These are phyloP conservation scores for Teunomyces funiuensis DNA, from an alignment of 805 yeast species.

Conservation along the genomic window DNA sequence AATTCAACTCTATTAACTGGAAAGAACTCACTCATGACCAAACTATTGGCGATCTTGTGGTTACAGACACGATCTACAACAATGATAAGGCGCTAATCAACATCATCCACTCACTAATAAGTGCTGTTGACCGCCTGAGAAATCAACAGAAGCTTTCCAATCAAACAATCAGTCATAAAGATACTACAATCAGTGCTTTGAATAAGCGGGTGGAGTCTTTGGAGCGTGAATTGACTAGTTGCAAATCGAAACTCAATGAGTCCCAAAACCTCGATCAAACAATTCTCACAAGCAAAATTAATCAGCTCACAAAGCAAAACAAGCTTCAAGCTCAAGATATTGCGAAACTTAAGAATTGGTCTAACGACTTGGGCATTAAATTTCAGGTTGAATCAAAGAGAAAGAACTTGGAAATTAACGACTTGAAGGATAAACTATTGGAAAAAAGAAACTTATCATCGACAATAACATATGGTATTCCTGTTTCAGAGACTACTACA, in stretches of 20 bases:
- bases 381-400: conserved; percentile 37
- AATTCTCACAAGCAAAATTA: conserved; percentile 14
- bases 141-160: conserved; percentile 32
- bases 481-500: conserved; percentile 11
- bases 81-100: conserved; percentile 37
- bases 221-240: conserved; percentile 17
- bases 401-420: conserved; percentile 31
- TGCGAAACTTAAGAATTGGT: conserved; percentile 26
- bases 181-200: conserved; percentile 26
- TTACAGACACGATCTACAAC: conserved; percentile 31
- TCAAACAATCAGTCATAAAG: conserved; percentile 27
- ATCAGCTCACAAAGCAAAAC: conserved; percentile 19
- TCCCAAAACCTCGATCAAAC: conserved; percentile 18
- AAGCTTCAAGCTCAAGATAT: conserved; percentile 31
- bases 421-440: conserved; percentile 33
- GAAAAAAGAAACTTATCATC: conserved; percentile 33
- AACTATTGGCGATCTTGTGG: conserved; percentile 16
- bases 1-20: conserved; percentile 38
- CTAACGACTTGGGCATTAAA: conserved; percentile 29
- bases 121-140: conserved; percentile 30
- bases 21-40: conserved; percentile 29
- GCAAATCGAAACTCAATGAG: conserved; percentile 19
- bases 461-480: conserved; percentile 28
- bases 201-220: conserved; percentile 20
- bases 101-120: conserved; percentile 33